Conservation (phyloP, 345 rosid genomes). For the Euphorbia lathyris region DNA sequence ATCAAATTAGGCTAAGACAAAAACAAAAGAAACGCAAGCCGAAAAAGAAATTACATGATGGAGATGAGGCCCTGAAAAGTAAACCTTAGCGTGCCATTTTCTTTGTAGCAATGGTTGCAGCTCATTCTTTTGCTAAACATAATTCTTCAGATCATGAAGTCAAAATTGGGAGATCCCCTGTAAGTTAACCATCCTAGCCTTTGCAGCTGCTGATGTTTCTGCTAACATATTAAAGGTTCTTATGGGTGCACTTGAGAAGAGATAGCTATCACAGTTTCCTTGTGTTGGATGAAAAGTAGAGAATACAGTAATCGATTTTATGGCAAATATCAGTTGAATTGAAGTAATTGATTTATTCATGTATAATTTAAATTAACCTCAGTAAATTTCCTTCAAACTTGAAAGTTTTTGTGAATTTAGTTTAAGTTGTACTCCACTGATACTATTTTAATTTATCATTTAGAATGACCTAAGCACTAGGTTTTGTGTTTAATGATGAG, state of each 20-base stretch:
- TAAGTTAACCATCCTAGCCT: not conserved
- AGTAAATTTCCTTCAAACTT: not conserved
- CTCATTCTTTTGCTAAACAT: not conserved
- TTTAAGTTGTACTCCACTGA: no score
- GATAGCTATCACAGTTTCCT: not conserved
- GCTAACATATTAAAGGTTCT: not conserved
- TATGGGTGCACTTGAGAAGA: not conserved
- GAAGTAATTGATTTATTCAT: not conserved
- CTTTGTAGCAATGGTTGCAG: conserved; percentile 13
- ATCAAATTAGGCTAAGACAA: conserved; percentile 48
- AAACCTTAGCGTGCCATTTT: conserved; percentile 5
- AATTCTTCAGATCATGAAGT: not conserved
- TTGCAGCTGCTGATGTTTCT: not conserved
- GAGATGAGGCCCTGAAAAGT: not conserved
- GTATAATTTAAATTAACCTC: not conserved
- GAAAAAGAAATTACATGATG: conserved; percentile 44
- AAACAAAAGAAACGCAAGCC: conserved; percentile 69
- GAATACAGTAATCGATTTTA: not conserved
- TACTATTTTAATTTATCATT: no score
- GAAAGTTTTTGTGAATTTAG: no score
- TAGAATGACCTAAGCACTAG: no score
- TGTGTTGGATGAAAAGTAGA: not conserved
- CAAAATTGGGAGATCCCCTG: not conserved
- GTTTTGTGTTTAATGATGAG: no score
- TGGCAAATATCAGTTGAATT: not conserved